phyloP scores from a whole-genome alignment of 805 yeast genomes.

The Kazachstania viticola region DNA sequence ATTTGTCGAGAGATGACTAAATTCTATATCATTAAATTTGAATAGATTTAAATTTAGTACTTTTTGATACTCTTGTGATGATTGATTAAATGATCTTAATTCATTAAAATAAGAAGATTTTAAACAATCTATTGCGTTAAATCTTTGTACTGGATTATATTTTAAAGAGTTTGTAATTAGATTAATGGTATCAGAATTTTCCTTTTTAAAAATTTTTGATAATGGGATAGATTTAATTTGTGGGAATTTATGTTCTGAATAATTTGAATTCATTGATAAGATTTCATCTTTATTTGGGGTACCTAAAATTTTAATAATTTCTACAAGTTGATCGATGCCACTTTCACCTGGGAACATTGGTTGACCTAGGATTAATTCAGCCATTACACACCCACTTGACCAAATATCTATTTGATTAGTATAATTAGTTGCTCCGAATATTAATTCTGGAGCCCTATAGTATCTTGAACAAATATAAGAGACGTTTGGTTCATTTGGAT shows the following conservation, averaged over 20 bases:
- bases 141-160: constrained; percentile 58
- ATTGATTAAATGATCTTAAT: constrained; percentile 11
- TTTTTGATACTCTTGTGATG: constrained; percentile 9
- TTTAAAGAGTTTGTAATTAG: constrained; percentile 47
- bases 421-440: constrained; percentile 93
- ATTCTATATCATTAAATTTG: constrained; percentile 21
- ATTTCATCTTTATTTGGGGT: constrained; percentile 92
- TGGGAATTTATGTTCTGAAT: constrained; percentile 95
- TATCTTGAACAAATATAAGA: constrained; percentile 94
- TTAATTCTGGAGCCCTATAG: constrained; percentile 94
- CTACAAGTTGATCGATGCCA: constrained; percentile 95
- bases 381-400: constrained; percentile 98
- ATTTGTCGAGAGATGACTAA: too few species aligned
- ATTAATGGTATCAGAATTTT: constrained; percentile 37
- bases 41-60: constrained; percentile 14
- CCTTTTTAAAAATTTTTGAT: constrained; percentile 47
- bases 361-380: constrained; percentile 88
- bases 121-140: constrained; percentile 36
- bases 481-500: constrained; percentile 87
- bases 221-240: constrained; percentile 70
- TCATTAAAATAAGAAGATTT: constrained; percentile 24
- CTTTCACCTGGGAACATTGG: constrained; percentile 97
- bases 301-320: constrained; percentile 89
- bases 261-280: constrained; percentile 89
- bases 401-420: constrained; percentile 94